Evolutionary conservation across 176 grass and related monocot species (phyloP).

Genomic region (Areca catechu): DNA sequence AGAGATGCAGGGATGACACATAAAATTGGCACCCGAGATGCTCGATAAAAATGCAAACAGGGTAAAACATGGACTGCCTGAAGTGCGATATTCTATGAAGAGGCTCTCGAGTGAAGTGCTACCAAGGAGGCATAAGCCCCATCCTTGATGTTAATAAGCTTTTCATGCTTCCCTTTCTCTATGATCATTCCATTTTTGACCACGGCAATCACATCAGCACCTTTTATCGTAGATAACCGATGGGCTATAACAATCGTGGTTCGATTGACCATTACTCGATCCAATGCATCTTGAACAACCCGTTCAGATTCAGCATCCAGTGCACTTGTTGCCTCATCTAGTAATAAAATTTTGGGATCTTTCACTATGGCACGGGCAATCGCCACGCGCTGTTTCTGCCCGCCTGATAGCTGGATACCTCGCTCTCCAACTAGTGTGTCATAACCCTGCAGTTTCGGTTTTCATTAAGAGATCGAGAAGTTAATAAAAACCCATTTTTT

Average conservation of each 20-base stretch:
- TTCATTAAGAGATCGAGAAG: no score
- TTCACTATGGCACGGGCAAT: conserved; percentile 88
- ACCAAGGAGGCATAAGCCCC: conserved; percentile 94
- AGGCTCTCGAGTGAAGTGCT: conserved; percentile 60
- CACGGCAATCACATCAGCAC: conserved; percentile 62
- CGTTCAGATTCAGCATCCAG: conserved; percentile 93
- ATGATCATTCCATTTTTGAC: conserved; percentile 80
- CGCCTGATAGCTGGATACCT: conserved; percentile 73
- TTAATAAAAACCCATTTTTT: no score
- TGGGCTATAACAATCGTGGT: conserved; percentile 85
- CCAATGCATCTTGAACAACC: conserved; percentile 78
- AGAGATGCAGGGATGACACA: no score
- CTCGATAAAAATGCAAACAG: not conserved
- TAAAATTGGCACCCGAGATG: no score
- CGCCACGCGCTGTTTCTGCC: conserved; percentile 88
- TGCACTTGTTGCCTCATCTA: conserved; percentile 96
- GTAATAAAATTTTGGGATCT: conserved; percentile 64
- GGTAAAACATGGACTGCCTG: not conserved
- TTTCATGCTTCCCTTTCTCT: conserved; percentile 93
- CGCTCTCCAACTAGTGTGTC: conserved; percentile 86
- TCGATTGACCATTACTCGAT: conserved; percentile 74
- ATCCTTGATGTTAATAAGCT: conserved; percentile 81
- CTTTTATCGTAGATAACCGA: conserved; percentile 69
- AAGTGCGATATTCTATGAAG: conserved; percentile 8
- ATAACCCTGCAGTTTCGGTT: conserved; percentile 49